Percentiles rank a stretch among this genome's conserved stretches.
These are phyloP conservation scores for Suhomyces vadensis DNA, from an alignment of 805 yeast species.

Conservation along the genomic window DNA sequence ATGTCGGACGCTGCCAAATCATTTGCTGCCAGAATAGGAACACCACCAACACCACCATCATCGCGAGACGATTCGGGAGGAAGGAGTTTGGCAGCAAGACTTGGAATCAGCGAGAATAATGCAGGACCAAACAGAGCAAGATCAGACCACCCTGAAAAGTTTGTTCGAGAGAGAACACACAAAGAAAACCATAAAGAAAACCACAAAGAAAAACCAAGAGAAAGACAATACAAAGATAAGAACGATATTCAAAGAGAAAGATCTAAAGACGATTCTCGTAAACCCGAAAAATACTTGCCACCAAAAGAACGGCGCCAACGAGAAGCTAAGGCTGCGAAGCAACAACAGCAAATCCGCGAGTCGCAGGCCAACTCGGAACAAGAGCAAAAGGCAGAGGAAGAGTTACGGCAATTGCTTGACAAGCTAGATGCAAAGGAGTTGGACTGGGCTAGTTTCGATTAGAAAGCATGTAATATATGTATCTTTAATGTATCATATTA, in stretches of 20 bases:
- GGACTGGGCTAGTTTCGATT: constrained; percentile 37
- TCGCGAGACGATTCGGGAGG: not conserved
- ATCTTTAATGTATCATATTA: not conserved
- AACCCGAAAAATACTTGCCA: constrained; percentile 2
- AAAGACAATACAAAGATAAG: too few species aligned
- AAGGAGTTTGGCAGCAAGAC: not conserved
- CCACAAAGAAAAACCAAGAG: not conserved
- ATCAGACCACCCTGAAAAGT: too few species aligned
- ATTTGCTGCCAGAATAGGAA: constrained; percentile 33
- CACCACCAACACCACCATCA: constrained; percentile 5
- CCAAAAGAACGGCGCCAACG: constrained; percentile 2
- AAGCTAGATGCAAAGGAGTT: constrained; percentile 28
- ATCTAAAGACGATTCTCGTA: not conserved
- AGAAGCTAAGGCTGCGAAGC: not conserved
- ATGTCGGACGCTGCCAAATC: constrained; percentile 34
- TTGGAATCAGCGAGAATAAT: not conserved
- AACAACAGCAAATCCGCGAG: not conserved
- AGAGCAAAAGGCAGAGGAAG: constrained; percentile 16
- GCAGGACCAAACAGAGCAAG: not conserved
- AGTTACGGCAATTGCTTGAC: constrained; percentile 28
- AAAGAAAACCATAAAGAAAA: not conserved
- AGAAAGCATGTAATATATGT: constrained; percentile 4
- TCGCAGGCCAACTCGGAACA: constrained; percentile 6
- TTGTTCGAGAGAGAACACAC: not conserved
- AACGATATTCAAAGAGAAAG: too few species aligned